Evolutionary conservation across 257 asterid species (phyloP), one percentile per base, ranked within the genome.

Genomic region (Salvia rosmarinus): DNA sequence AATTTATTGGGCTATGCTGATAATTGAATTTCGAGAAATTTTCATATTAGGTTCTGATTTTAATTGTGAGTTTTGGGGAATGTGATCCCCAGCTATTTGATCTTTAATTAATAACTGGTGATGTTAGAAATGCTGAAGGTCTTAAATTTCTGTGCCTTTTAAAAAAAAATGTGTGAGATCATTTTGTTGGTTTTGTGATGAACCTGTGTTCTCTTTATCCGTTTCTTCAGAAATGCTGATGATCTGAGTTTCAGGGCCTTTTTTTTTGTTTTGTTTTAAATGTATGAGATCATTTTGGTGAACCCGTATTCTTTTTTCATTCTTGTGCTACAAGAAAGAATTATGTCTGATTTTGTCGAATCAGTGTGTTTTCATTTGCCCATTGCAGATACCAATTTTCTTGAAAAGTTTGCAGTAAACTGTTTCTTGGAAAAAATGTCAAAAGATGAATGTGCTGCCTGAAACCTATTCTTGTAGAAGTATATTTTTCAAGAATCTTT

Each of bases 1-100:
- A 21, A n/a, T 68, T 61, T 68, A 1, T 35, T 73, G 57, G 21
- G 19, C 13, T 40, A n/a, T n/a, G n/a, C n/a, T n/a, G n/a, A n/a
- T n/a, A 30, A 50, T 63, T 67, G 25, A 43, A 37, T 54, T 3
- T 67, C 65, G 50, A n/a, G 4, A 13, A 13, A 5, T 42, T 11
- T 20, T 9, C 25, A 1, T 52, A 13, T 40, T 54, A 46, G 74
- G 70, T 55, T 71, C 37, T 60, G 67, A 34, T 51, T 78, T 60
- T n/a, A n/a, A n/a, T n/a, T n/a, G 80, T 63, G 68, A 17, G 49
- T 49, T 69, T 32, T 12, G 54, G 63, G 57, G 64, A 49, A 13
- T 75, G 46, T 64, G 62, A 10, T 59, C 3, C 19, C 20, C 54
- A 7, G 7, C 61, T 44, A 12, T 46, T 50, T 39, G 8, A 25